A percentile compares a stretch with the other conserved stretches of the same genome.
Evolutionary conservation across 768 basidiomycete species (phyloP).

Genomic region (Boletus fagicola): DNA sequence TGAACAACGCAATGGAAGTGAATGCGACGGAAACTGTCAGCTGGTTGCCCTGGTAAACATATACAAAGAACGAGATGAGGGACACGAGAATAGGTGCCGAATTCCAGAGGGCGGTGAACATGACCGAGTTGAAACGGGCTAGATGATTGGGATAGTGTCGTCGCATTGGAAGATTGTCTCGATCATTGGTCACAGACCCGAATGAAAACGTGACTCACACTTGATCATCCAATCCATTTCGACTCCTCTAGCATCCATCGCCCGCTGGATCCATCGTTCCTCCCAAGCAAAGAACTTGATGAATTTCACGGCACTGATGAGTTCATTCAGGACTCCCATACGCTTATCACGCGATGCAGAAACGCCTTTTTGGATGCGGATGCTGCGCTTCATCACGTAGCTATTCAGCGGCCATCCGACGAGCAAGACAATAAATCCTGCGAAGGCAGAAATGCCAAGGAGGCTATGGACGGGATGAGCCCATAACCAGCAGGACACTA

Average conservation of each 20-base stretch:
- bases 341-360: conserved; percentile 40
- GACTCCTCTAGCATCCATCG: conserved; percentile 48
- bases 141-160: not conserved
- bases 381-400: conserved; percentile 36
- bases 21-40: conserved; percentile 81
- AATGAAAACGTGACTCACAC: conserved; percentile 37
- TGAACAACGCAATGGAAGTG: conserved; percentile 84
- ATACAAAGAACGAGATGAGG: conserved; percentile 74
- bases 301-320: conserved; percentile 40
- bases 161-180: not conserved
- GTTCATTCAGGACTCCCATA: conserved; percentile 45
- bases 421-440: conserved; percentile 42
- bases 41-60: conserved; percentile 67
- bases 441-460: conserved; percentile 47
- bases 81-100: conserved; percentile 78
- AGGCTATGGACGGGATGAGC: conserved; percentile 54
- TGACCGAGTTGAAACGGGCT: conserved; percentile 70
- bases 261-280: conserved; percentile 42
- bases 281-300: conserved; percentile 48
- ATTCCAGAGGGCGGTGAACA: conserved; percentile 73
- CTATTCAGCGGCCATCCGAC: conserved; percentile 43
- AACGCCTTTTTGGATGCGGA: conserved; percentile 37
- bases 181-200: not conserved
- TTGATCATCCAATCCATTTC: conserved; percentile 82
- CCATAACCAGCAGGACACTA: not conserved